phyloP scores from a whole-genome alignment of 2,329 filamentous ascomycete species.

The Diplodia mutila region DNA sequence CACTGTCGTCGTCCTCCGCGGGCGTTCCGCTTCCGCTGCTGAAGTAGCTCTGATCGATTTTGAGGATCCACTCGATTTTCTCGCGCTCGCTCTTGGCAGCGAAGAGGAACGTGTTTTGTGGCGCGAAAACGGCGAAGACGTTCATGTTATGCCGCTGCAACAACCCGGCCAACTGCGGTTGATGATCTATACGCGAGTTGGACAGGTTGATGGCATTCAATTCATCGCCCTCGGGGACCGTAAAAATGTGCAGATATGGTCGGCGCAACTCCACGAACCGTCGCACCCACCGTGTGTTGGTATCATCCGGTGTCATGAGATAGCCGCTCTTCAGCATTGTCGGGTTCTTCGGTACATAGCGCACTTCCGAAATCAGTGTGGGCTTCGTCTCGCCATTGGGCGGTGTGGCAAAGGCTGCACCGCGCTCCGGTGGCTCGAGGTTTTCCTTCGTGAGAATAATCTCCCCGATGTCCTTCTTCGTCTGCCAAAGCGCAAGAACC shows the following conservation, averaged over 20 bases:
- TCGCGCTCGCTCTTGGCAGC: constrained; percentile 85
- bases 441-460: constrained; percentile 54
- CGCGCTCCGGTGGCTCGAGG: constrained; percentile 70
- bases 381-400: constrained; percentile 56
- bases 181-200: constrained; percentile 89
- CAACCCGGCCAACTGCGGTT: constrained; percentile 82
- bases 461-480: constrained; percentile 48
- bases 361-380: constrained; percentile 74
- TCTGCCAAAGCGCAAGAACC: constrained; percentile 67
- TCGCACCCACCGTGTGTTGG: constrained; percentile 83
- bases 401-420: constrained; percentile 50
- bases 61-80: constrained; percentile 96
- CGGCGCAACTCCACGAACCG: constrained; percentile 89
- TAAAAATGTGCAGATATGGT: constrained; percentile 91
- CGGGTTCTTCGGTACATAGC: constrained; percentile 76
- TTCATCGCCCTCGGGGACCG: constrained; percentile 83
- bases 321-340: constrained; percentile 80
- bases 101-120: constrained; percentile 94
- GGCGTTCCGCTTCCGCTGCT: constrained; percentile 31
- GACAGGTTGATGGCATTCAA: constrained; percentile 85
- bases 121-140: constrained; percentile 95
- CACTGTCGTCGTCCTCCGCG: constrained; percentile 35
- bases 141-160: constrained; percentile 50
- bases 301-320: constrained; percentile 80
- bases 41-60: constrained; percentile 83